Evolutionary conservation across 2,329 filamentous ascomycete genomes (phyloP), one percentile per base, ranked within the genome.

Genomic region (Pseudocercospora fuligena): DNA sequence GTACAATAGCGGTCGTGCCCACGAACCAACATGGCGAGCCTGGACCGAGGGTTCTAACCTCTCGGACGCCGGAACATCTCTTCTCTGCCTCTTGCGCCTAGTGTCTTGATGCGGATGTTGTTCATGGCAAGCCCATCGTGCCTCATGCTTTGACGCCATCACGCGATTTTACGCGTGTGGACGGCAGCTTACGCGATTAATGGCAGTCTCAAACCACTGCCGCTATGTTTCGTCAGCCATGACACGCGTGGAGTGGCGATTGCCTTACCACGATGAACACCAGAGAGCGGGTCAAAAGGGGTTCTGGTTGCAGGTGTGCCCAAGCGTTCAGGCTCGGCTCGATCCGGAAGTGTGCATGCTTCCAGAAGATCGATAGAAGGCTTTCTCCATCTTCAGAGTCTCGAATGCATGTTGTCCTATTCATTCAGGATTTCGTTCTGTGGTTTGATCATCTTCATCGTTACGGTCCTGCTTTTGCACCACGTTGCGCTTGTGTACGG

Each of bases 281-380:
- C 36, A 36, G 33, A 36, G 16, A 43, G 16, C 40, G 19, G 40
- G 40, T 43, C 40, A 19, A 43, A 43, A 43, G 40, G 40, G 40
- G 40, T n/a, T 43, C 12, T 5, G 5, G 33, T 36, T 43, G 40
- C 40, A 43, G 40, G 40, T 43, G 40, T 43, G 40, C 40, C 40
- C 40, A 19, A 43, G 40, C 40, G 40, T 19, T 19, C 40, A 43
- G 19, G 19, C 47, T 51, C 47, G 47, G 47, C 19, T 51, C 47
- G 47, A 51, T 27, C 47, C 47, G 47, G 47, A 25, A 51, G 47
- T 51, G 47, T 51, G 47, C 40, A 51, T 51, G 47, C 47, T 51
- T 51, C 23, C 47, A 51, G 47, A 51, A 51, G n/a, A 27, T 27
- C 2, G 14, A 40, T 40, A 40, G 36, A 49, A 21, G 46, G 16